Evolutionary conservation across 1,284 basidiomycete genomes (phyloP), one percentile per base, ranked within the genome.

Genomic region (Leccinum subatratum): DNA sequence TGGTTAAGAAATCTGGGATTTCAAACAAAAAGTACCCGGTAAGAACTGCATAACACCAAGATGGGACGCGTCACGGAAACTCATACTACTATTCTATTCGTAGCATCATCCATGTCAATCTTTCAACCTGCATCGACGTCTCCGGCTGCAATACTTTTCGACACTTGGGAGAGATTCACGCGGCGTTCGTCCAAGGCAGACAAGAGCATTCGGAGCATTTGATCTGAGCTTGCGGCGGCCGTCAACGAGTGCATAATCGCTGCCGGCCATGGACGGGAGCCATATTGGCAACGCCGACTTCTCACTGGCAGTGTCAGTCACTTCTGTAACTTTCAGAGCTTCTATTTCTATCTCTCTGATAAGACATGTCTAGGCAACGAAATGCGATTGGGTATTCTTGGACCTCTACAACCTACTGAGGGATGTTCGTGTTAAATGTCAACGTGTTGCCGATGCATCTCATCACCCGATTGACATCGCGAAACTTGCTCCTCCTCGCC

Each of bases 241-340:
- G 95, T 98, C 6, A 92, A 98, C 74, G 90, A 92, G 61, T 96
- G 95, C 71, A 90, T 98, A 30, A 93, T 96, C 68, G 96, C 96
- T 30, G 96, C 97, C 1, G 94, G 92, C 2, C 85, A 90, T 64
- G 96, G 98, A 78, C 94, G 93, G 88, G 94, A 96, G 66, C 88
- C 90, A 1, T 81, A 85, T 66, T 96, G 94, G 93, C 96, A 99
- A 76, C 87, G 90, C 66, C 85, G 86, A 61, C 81, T 99, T 42
- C 83, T 99, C 32, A 32, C 30, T 32, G 30, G 30, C 22, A 93
- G 87, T 75, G 94, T 94, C 68, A 74, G 79, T 63, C 58, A 30
- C 34, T 32, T 6, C 3, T 3, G 25, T 3, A 6, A 30, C 28
- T 58, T 56, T 16, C 20, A 11, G 12, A 56, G 20, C 11, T 25